Evolutionary conservation across 768 basidiomycete genomes (phyloP), one percentile per base, ranked within the genome.

Genomic region (Polyporus arcularius): DNA sequence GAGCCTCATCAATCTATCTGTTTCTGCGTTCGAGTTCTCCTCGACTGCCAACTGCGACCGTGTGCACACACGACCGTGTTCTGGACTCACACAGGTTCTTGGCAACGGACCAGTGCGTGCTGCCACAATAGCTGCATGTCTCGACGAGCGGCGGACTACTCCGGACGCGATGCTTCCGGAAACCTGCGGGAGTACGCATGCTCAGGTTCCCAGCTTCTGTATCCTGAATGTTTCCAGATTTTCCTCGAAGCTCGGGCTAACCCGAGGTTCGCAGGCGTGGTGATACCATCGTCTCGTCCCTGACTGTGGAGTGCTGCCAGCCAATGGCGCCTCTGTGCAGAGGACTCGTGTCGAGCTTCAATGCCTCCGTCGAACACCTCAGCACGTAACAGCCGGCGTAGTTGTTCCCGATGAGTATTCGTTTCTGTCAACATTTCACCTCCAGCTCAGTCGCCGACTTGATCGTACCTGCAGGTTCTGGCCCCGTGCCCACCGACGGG

Each of bases 191-290:
- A 47, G 53, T 42, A 43, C 7, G 40, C 50, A 51, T 62, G 43
- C 51, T 53, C 50, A 48, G 55, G 53, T 57, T 57, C 55, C 32
- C 61, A 53, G 46, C 55, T 40, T 38, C 15, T 21, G 31, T 32
- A 8, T 7, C 35, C 35, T 35, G 35, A 35, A 35, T 35, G 35
- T 35, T 38, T 51, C 51, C 50, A 38, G 50, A 26, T 32, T 52
- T 47, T 43, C 28, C 7, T 57, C 54, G 50, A 35, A 35, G 48
- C n/a, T 61, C 60, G 56, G 61, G 8, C 61, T 41, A 38, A 48
- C 45, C 55, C 55, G 61, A 32, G n/a, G 51, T 51, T 50, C 52
- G 42, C 51, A 42, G 54, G 60, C 49, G 54, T 45, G 49, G 43
- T 55, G 49, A 28, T 45, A 30, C 42, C 45, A 42, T 11, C 46